Evolutionary conservation across 352 stramenopile genomes (phyloP).

Genomic region (Globisporangium nodosum): DNA sequence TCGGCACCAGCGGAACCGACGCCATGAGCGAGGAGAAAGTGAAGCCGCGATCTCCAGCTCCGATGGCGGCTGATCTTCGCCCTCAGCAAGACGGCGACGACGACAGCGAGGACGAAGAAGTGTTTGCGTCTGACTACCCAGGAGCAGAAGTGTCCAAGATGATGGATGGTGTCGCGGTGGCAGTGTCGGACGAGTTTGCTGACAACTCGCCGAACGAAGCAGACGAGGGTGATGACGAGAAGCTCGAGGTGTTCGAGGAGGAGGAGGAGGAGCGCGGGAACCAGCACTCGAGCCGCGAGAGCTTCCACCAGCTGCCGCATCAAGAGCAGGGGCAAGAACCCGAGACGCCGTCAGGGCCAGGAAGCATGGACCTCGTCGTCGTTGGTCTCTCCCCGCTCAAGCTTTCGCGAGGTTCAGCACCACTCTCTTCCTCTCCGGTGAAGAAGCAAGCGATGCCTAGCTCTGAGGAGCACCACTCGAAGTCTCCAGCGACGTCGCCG

Average conservation of each 20-base stretch:
- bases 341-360: constrained; percentile 1
- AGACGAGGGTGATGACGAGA: constrained; percentile 29
- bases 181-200: constrained; percentile 4
- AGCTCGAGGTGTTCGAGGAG: constrained; percentile 38
- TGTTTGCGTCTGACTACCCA: constrained; percentile 18
- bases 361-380: constrained; percentile 26
- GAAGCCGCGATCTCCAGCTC: background rate
- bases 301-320: background rate
- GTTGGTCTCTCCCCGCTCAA: constrained; percentile 35
- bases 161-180: background rate
- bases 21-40: constrained; percentile 2
- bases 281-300: constrained; percentile 10
- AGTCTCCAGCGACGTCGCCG: background rate
- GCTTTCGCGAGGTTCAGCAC: constrained; percentile 5
- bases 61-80: constrained; percentile 7
- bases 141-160: background rate
- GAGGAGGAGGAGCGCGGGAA: constrained; percentile 13
- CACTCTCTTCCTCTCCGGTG: constrained; percentile 10
- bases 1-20: background rate
- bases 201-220: constrained; percentile 5
- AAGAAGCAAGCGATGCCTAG: constrained; percentile 7
- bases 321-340: background rate
- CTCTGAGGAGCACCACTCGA: too few relatives aligned
- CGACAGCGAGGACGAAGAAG: constrained; percentile 12
- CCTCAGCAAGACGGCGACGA: constrained; percentile 14